Evolutionary conservation across 1,284 basidiomycete species (phyloP), one percentile per base, ranked within the genome.

Genomic region (Ceratobasidium sp.): DNA sequence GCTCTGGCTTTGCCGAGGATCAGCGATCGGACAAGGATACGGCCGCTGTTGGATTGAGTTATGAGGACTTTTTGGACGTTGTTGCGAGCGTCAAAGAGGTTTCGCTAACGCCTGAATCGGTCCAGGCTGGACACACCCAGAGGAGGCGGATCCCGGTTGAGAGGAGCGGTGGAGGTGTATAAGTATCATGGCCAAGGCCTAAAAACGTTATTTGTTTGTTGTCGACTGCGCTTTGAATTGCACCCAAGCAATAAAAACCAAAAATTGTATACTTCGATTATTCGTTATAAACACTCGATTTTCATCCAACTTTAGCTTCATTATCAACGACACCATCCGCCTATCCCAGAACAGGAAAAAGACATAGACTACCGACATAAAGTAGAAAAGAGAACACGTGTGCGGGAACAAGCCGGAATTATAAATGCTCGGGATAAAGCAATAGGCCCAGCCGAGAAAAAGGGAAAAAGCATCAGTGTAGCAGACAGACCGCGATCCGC

Each of bases 71-170:
- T 73, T 69, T 75, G 18, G 76, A 93, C 88, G 88, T 94, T 60
- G 94, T 91, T 73, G 92, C 90, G 1, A 90, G 88, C 61, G 82
- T 96, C 75, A 94, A 94, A 80, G 92, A 95, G 76, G 85, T 94
- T n/a, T 86, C 86, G 71, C 88, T 88, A 78, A 82, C 84, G 62
- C 89, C 84, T 79, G 82, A 80, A 69, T 81, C 78, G 26, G 76
- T 76, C 39, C 78, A 78, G 26, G 76, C 76, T 41, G 79, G 75
- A 53, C 84, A 83, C 75, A 80, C 79, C 28, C 80, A 87, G 76
- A 83, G 89, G 72, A 81, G 81, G 74, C 84, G 85, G 74, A 94
- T 94, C 73, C 92, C 93, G 1, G 92, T 95, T 18, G 92, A 94
- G 82, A 90, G 92, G 84, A 91, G 89, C 74, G 93, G 92, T 72